Evolutionary conservation across 257 asterid genomes (phyloP).

Genomic region (Mitragyna speciosa): DNA sequence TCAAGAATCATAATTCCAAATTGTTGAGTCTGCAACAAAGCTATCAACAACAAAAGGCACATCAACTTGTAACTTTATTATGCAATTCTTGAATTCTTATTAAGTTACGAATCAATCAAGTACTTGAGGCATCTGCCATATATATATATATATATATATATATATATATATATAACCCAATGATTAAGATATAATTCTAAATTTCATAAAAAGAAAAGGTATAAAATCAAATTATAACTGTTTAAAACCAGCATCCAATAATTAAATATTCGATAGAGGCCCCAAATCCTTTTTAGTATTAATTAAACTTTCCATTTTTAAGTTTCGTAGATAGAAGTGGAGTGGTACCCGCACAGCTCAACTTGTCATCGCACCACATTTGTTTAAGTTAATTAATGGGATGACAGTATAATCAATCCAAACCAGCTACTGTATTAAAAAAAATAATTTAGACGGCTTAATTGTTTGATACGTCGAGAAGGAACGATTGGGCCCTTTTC

Average conservation of each 20-base stretch:
- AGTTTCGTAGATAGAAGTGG: not conserved
- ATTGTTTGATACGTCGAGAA: slow-evolving; percentile 42
- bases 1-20: not conserved
- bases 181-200: not conserved
- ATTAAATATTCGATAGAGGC: not conserved
- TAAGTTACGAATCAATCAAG: no score
- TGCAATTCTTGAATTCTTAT: not conserved
- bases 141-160: not conserved
- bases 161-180: not conserved
- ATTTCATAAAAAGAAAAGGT: not conserved
- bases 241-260: not conserved
- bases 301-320: not conserved
- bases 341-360: not conserved
- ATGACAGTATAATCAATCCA: not conserved
- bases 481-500: slow-evolving; percentile 34
- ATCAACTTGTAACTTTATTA: not conserved
- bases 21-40: not conserved
- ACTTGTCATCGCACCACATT: not conserved
- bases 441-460: slow-evolving; percentile 36
- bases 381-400: slow-evolving; percentile 8
- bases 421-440: not conserved
- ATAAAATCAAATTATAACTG: not conserved
- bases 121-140: not conserved
- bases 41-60: not conserved
- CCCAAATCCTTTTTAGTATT: not conserved